phyloP scores from a whole-genome alignment of 2,329 filamentous ascomycete genomes.

The Nigrospora oryzae region DNA sequence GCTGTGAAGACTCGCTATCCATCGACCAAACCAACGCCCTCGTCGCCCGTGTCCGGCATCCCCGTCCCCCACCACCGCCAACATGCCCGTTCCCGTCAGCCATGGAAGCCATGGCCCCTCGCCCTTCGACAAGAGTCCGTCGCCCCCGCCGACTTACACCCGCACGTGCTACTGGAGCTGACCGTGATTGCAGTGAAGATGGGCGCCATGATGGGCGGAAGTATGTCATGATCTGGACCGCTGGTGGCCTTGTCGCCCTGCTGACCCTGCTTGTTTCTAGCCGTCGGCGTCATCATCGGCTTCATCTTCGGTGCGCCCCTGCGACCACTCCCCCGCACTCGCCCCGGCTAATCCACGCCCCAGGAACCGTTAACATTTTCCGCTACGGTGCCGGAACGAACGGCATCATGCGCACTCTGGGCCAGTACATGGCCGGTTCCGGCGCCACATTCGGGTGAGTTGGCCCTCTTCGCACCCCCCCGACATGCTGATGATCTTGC shows the following conservation, averaged over 20 bases:
- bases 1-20: too few relatives aligned
- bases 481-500: not conserved
- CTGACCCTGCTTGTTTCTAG: slow-evolving; percentile 39
- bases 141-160: not conserved
- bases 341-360: not conserved
- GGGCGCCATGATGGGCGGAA: slow-evolving; percentile 97
- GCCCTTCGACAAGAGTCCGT: slow-evolving; percentile 61
- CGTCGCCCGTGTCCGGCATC: too few relatives aligned
- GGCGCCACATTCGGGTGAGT: slow-evolving; percentile 90
- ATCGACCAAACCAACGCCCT: too few relatives aligned
- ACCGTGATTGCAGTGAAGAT: slow-evolving; percentile 67
- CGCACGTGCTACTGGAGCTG: not conserved
- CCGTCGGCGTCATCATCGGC: slow-evolving; percentile 91
- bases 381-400: slow-evolving; percentile 89
- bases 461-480: not conserved
- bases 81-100: slow-evolving; percentile 41
- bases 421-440: slow-evolving; percentile 94
- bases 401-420: slow-evolving; percentile 86
- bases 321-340: not conserved
- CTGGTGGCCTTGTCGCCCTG: slow-evolving; percentile 4
- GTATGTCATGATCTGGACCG: slow-evolving; percentile 50
- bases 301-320: slow-evolving; percentile 82
- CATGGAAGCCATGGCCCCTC: slow-evolving; percentile 48
- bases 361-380: slow-evolving; percentile 89
- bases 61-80: not conserved